A percentile compares a stretch with the other conserved stretches of the same genome.
These are phyloP conservation scores for Graphium sp. DNA, from an alignment of 2,329 filamentous ascomycete genomes.

Conservation along the genomic window DNA sequence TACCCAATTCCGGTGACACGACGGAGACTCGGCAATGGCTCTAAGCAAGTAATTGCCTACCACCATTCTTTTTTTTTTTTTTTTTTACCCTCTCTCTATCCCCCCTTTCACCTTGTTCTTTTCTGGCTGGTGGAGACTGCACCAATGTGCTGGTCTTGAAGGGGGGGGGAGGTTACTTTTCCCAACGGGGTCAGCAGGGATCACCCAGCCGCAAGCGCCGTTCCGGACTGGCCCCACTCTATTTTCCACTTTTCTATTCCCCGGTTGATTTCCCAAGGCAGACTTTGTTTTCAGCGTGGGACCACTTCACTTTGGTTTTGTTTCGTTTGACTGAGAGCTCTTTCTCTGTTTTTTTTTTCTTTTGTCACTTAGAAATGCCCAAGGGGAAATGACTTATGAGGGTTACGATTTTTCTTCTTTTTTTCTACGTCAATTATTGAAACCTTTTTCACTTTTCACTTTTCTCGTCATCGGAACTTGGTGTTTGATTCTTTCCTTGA, in stretches of 20 bases:
- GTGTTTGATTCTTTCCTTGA: not conserved
- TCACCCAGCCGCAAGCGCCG: too few relatives aligned
- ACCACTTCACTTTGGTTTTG: not conserved
- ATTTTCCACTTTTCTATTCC: constrained; percentile 2
- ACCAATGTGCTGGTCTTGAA: too few relatives aligned
- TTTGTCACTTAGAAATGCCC: not conserved
- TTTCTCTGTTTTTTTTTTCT: constrained; percentile 1
- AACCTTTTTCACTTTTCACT: not conserved
- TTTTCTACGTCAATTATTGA: too few relatives aligned
- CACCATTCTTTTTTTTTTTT: constrained; percentile 1
- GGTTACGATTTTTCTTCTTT: not conserved
- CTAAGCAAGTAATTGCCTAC: not conserved
- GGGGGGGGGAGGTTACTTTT: too few relatives aligned
- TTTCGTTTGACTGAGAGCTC: not conserved
- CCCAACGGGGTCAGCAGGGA: too few relatives aligned
- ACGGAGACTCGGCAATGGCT: too few relatives aligned
- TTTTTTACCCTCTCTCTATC: constrained; percentile 1
- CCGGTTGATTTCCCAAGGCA: constrained; percentile 1
- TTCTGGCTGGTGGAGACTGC: too few relatives aligned
- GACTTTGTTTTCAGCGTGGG: not conserved
- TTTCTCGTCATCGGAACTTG: not conserved
- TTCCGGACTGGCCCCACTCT: too few relatives aligned
- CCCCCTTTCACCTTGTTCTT: not conserved
- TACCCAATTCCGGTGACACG: too few relatives aligned
- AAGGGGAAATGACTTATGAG: not conserved